Evolutionary conservation across 331 rosid species (phyloP), one percentile per base, ranked within the genome.

Genomic region (Cydonia oblonga): DNA sequence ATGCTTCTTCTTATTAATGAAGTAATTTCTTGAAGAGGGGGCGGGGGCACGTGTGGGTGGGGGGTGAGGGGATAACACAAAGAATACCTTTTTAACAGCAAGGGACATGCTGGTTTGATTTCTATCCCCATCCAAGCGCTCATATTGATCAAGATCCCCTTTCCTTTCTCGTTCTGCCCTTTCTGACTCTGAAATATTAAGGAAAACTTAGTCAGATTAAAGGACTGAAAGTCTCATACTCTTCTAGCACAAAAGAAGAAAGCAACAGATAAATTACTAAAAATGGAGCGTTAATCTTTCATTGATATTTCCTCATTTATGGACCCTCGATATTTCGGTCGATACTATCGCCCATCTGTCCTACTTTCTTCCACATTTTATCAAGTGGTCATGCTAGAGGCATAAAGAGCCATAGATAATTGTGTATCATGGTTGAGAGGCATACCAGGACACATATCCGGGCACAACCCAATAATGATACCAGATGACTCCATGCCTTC

Each of bases 401-500:
- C 64, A 58, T 13, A 58, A 58, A 24, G 19, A 13, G 7, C 64
- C 64, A 25, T 25, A 14, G 64, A 16, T 14, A 59, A 59, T 25
- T 59, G 20, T 69, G 66, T 42, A 82, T 71, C 72, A 46, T 62
- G 71, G 68, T 51, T 71, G 44, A 75, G 83, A 73, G 71, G 76
- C 78, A 77, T 86, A 89, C 98, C 97, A 54, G 98, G 98, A 80
- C 98, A 95, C 98, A 95, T 95, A 78, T 95, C 97, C 26, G 90
- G 88, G 80, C 98, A 95, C 73, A 75, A 64, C 74, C 97, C 98
- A 70, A 80, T 75, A 77, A 91, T 91, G 38, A 86, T 78, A 79
- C 80, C 83, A 80, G 96, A 85, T 9, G 85, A 38, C 23, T 81
- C 87, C 33, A 61, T 54, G 66, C 76, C 91, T 77, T 88, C 96